Base-by-base conservation (phyloP, 2,329 filamentous ascomycete genomes). In the Beauveria asiatica region DNA sequence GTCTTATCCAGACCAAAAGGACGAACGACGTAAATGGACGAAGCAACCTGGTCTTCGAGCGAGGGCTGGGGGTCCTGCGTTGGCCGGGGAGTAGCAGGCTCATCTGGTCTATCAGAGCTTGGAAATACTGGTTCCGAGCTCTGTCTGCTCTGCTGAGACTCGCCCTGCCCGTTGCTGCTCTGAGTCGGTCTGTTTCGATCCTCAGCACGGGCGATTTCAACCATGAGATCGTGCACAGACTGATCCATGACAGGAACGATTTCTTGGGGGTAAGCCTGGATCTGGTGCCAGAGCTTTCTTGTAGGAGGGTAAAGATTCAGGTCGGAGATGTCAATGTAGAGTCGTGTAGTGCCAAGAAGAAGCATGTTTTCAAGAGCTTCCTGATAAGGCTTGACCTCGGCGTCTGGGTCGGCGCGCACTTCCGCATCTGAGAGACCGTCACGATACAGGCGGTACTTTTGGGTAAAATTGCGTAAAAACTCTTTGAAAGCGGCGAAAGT, bases 171-270 rank as follows among this genome's bases (percentile, higher is more conserved):
- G 58, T 79, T 80, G 64, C 76, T 84, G 73, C 75, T 83, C 68
- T 84, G 84, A n/a, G 82, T 82, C 13, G 78, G 74, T 65, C 87
- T 83, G 69, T 88, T 81, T 62, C 84, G 84, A 80, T 89, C 90
- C 68, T 95, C 88, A 62, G 87, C 86, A 63, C 89, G 84, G 0
- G 93, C 92, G 54, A 97, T 77, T 70, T 96, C 92, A 25, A 94
- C 84, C 87, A 97, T 96, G 58, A 91, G 81, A 74, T 99, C 93
- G 70, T 96, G 95, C 55, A 97, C 84, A 6, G 87, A 86, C 73
- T 96, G 90, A 80, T 99, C 95, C 88, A 99, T 96, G 51, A 97
- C 81, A 3, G 93, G 92, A 49, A 99, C 89, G 57, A 99, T 92
- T 80, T 99, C 94, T 69, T 94, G 92, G 0, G 94, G 94, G 70